Percentiles rank a stretch among this genome's conserved stretches.
Conservation (phyloP, 192 early-diverging fungal genomes). For the Coemansia sp. region DNA sequence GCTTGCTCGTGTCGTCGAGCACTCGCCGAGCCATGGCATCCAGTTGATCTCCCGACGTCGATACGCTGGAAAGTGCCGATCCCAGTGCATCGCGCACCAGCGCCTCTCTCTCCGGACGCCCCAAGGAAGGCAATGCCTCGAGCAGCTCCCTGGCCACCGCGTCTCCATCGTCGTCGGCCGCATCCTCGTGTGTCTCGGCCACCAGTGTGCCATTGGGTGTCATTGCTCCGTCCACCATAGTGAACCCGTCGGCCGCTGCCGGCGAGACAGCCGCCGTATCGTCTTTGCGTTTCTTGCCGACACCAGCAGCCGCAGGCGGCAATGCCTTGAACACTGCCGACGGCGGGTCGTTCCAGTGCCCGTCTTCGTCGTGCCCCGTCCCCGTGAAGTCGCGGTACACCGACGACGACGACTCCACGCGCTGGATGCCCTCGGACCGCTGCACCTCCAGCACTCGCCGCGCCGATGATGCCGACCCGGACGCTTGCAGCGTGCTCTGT, state of each 20-base stretch:
- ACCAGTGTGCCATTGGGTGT: conserved; percentile 9
- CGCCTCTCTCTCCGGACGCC: conserved; percentile 4
- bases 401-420: conserved; percentile 14
- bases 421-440: conserved; percentile 24
- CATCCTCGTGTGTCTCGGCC: conserved; percentile 1
- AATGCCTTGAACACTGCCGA: conserved; percentile 43
- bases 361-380: conserved; percentile 34
- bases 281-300: too few relatives aligned
- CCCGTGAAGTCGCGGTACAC: conserved; percentile 47
- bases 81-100: conserved; percentile 1
- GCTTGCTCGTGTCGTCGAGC: conserved; percentile 27
- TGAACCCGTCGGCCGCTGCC: conserved; percentile 19
- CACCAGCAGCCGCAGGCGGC: too few relatives aligned
- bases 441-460: too few relatives aligned
- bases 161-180: background rate
- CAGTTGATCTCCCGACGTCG: background rate
- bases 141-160: conserved; percentile 16
- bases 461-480: too few relatives aligned
- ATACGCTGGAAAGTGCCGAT: conserved; percentile 3
- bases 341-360: conserved; percentile 55
- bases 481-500: too few relatives aligned
- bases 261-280: too few relatives aligned
- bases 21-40: conserved; percentile 18
- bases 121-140: too few relatives aligned
- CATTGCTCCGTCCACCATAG: conserved; percentile 16